These are phyloP conservation scores for Solanum dulcamara DNA, from an alignment of 257 asterid species.

Conservation along the genomic window DNA sequence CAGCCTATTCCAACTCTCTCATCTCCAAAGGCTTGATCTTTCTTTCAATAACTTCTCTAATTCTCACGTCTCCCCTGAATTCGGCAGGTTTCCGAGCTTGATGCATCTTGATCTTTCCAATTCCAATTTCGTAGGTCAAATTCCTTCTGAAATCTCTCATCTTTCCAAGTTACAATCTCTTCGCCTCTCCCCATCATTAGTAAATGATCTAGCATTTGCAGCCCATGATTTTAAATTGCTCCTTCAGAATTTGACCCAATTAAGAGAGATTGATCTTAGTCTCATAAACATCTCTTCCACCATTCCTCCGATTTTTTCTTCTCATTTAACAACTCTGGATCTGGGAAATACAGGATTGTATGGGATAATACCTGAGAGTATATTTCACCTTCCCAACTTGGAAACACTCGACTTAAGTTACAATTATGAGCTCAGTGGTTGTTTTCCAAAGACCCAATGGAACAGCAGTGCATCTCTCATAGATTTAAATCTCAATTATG, in stretches of 20 bases:
- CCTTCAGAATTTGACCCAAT: not conserved
- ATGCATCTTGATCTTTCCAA: not conserved
- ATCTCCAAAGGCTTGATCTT: slow-evolving; percentile 5
- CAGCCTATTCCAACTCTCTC: slow-evolving; percentile 6
- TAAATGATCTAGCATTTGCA: no score
- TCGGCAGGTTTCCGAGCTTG: not conserved
- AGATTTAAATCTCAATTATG: not conserved
- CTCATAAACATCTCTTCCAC: not conserved
- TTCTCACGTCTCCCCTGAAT: not conserved
- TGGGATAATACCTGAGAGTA: not conserved
- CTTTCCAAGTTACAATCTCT: not conserved
- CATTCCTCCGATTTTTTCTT: not conserved
- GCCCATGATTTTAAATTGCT: slow-evolving; percentile 2
- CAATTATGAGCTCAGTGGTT: slow-evolving; percentile 1
- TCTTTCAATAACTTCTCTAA: slow-evolving; percentile 3
- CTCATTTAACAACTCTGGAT: not conserved
- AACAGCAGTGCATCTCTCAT: not conserved
- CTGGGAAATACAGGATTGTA: not conserved
- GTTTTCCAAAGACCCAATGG: not conserved
- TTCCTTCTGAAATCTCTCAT: slow-evolving; percentile 4
- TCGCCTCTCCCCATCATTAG: not conserved
- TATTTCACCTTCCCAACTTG: not conserved
- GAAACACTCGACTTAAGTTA: not conserved
- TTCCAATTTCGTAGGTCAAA: slow-evolving; percentile 9
- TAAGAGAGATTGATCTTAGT: not conserved